Evolutionary conservation across 176 grass and related monocot species (phyloP).

Genomic region (Urochloa ruziziensis): DNA sequence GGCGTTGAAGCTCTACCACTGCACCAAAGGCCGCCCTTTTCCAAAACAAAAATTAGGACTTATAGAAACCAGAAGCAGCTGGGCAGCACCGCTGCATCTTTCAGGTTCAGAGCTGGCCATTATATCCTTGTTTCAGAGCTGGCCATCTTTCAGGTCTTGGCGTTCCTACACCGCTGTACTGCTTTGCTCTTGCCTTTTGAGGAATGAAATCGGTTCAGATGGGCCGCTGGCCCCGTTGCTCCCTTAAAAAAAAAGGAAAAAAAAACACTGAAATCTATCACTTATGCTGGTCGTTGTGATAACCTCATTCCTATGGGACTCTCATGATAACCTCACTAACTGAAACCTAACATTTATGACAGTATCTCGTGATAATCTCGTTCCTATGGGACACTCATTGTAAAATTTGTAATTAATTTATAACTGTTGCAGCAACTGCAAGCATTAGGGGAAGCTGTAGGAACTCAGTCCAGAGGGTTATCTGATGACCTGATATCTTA

Average conservation of each 20-base stretch:
- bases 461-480: conserved; percentile 74
- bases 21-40: too few species aligned
- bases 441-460: conserved; percentile 67
- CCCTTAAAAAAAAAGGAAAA: too few species aligned
- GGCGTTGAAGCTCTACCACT: too few species aligned
- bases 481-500: conserved; percentile 78
- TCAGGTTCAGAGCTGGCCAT: conserved; percentile 1
- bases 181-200: too few species aligned
- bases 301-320: neutral
- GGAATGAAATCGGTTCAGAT: too few species aligned
- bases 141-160: too few species aligned
- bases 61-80: neutral
- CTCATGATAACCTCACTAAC: too few species aligned
- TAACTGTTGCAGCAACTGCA: conserved; percentile 65
- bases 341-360: neutral
- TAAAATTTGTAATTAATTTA: conserved; percentile 23
- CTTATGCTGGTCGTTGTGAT: neutral
- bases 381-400: neutral
- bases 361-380: neutral
- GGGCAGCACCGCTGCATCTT: neutral
- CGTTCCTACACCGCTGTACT: too few species aligned
- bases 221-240: too few species aligned
- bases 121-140: neutral
- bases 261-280: neutral
- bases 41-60: conserved; percentile 1